Evolutionary conservation across 1,139 yeast genomes (phyloP), one percentile per base, ranked within the genome.

Genomic region (Yamadazyma trypodendri): DNA sequence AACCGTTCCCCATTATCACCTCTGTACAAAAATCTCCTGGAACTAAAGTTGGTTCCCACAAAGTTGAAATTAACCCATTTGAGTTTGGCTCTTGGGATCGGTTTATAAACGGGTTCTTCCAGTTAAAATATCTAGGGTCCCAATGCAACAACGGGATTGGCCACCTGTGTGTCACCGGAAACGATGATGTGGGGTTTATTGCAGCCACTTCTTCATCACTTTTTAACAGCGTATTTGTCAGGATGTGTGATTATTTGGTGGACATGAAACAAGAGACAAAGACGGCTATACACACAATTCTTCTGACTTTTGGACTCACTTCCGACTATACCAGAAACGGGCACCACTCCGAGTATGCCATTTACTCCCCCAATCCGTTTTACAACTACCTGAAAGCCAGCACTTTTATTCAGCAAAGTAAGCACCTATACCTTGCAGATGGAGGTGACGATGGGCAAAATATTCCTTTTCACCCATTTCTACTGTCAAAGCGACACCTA

Each of bases 301-400:
- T 78, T 38, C 60, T 64, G 35, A 54, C 72, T 0, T 76, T 78
- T 57, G 82, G 83, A 0, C 47, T 78, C 9, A 65, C 68, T 42
- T 34, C 55, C 17, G 50, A 51, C 33, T 35, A 49, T 47, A 44
- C 45, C 13, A 41, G 55, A 2, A 31, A 50, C 18, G 47, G 50
- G 36, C 42, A 54, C 12, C 70, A 72, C 76, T 21, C 86, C 9
- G 92, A 84, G 49, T 83, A 80, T 56, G 92, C 95, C 1, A 57
- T 84, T 4, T 76, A 72, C 60, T 64, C 77, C 10, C 95, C 95
- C 3, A 88, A 86, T 49, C 96, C 96, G 4, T 89, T 85, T 58
- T 72, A 59, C 43, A 67, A 65, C 12, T 63, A 56, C 24, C 27
- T 39, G 12, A 21, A 32, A 11, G 48, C 51, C 2, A 40, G 44